Base-by-base conservation (phyloP, 169 alveolate genomes). In the Cryptosporidium tyzzeri region DNA sequence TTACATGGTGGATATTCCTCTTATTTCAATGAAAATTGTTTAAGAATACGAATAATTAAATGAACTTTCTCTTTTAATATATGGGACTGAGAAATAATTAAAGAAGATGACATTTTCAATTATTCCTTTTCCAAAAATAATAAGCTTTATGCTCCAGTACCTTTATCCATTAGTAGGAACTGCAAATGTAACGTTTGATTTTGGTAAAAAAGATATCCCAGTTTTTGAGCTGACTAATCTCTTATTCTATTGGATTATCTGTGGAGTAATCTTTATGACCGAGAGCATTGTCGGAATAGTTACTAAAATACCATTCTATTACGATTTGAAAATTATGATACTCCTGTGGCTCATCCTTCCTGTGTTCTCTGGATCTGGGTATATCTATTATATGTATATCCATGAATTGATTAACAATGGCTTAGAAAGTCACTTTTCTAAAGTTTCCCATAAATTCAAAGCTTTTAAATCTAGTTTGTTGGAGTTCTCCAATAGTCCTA, bases 331-430 rank as follows among this genome's bases (percentile, higher is more conserved):
- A 33, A 50, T 71, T 50, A 16, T 71, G 29, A 21, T 10, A 55
- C 69, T 71, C 14, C 51, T 71, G 18, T 71, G 85, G 85, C 85
- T 71, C 62, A 10, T 51, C 18, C 44, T 71, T 23, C 85, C 85
- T 9, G 31, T 14, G 10, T 71, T 44, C 21, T 50, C 70, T n/a
- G 85, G 85, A 10, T 71, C 85, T 26, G 85, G 85, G 31, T 71
- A 71, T 71, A 71, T 71, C 14, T 71, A 50, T 35, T 71, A 71
- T 53, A 71, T 31, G 70, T 51, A 71, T 51, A 39, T 71, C 33
- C 71, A 65, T 18, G 18, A 45, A n/a, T 69, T 33, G 26, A 16
- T 65, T 1, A 33, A 33, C 33, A n/a, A 14, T 29, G 10, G 18
- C 23, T 65, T 65, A 23, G 50, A 65, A 65, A 65, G 31, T 0